Conservation (phyloP, 345 rosid species). For the Cochlearia excelsa region DNA sequence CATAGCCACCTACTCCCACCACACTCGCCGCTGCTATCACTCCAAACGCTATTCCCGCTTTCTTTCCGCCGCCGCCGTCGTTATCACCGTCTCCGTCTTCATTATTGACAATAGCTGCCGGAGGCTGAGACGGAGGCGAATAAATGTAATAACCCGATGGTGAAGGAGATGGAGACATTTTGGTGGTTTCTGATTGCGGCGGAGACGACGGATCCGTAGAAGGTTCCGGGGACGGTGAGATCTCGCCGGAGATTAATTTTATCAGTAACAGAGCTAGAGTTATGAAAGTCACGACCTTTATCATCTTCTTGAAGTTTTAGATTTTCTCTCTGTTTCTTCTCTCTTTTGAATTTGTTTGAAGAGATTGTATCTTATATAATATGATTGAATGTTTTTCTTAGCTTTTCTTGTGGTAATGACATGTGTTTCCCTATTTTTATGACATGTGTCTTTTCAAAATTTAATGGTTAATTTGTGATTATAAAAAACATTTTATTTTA, state of each 20-base stretch:
- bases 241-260: background rate
- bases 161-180: conserved; percentile 23
- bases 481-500: no score
- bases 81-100: conserved; percentile 41
- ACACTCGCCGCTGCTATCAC: conserved; percentile 47
- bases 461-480: no score
- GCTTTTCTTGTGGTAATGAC: no score
- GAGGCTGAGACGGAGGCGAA: conserved; percentile 29
- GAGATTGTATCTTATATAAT: no score
- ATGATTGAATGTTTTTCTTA: no score
- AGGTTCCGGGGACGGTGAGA: conserved; percentile 5
- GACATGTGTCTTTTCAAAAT: no score
- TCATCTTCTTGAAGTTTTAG: no score
- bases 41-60: conserved; percentile 56
- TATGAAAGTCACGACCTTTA: background rate
- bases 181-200: background rate
- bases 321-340: conserved; percentile 6
- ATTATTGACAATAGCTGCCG: conserved; percentile 40
- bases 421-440: no score
- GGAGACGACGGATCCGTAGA: conserved; percentile 1
- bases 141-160: background rate
- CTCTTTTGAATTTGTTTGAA: no score
- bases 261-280: conserved; percentile 3
- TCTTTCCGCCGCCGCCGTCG: conserved; percentile 46
- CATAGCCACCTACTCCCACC: conserved; percentile 48